Conservation (phyloP, 331 rosid genomes). For the Pyrus hybrid region DNA sequence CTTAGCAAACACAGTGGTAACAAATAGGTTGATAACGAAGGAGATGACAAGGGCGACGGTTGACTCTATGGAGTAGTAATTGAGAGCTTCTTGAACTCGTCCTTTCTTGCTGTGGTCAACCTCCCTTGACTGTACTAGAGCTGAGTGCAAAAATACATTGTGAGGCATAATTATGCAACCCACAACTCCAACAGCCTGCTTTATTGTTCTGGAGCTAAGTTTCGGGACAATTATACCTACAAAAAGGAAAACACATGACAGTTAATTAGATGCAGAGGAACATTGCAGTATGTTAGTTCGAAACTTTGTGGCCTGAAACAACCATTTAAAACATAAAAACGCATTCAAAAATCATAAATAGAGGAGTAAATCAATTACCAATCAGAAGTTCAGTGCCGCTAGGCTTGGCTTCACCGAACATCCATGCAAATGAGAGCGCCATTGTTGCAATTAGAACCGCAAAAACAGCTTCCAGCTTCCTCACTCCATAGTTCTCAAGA, state of each 20-base stretch:
- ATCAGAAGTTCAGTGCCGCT: conserved; percentile 75
- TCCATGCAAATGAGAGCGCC: conserved; percentile 96
- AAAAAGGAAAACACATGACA: conserved; percentile 9
- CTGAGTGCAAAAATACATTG: conserved; percentile 90
- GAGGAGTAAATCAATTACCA: conserved; percentile 29
- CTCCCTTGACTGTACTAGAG: conserved; percentile 89
- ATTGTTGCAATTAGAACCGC: conserved; percentile 82
- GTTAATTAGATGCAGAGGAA: conserved; percentile 12
- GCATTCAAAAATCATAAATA: background rate
- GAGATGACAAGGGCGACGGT: conserved; percentile 69
- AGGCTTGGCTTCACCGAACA: conserved; percentile 91
- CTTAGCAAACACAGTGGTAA: conserved; percentile 89
- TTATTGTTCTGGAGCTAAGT: conserved; percentile 82
- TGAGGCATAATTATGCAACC: conserved; percentile 99
- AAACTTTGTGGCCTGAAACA: background rate
- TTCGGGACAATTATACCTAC: conserved; percentile 85
- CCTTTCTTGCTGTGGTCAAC: conserved; percentile 57
- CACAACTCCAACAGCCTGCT: conserved; percentile 93
- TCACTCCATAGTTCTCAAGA: conserved; percentile 93
- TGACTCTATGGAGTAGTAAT: conserved; percentile 85
- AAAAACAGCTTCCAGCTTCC: conserved; percentile 91
- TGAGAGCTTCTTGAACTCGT: conserved; percentile 87
- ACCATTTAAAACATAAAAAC: background rate
- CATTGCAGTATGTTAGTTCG: background rate
- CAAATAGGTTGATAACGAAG: conserved; percentile 71